Conservation (phyloP, 2,329 filamentous ascomycete genomes). For the Colletotrichum orchidophilum region DNA sequence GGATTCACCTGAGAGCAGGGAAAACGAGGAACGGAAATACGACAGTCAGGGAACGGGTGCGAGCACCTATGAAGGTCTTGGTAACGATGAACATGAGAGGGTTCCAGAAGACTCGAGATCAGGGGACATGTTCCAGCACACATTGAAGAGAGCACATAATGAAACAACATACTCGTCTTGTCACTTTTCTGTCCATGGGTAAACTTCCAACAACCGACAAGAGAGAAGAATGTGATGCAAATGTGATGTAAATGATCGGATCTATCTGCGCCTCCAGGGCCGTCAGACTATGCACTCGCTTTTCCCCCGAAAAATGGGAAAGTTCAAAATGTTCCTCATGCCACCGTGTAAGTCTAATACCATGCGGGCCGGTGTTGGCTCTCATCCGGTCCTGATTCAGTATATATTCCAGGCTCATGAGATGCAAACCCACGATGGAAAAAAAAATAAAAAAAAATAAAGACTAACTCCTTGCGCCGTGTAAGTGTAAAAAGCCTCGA, state of each 20-base stretch:
- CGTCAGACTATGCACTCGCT: neutral
- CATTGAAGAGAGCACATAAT: neutral
- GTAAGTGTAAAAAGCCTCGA: no score
- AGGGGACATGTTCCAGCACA: neutral
- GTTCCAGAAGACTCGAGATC: neutral
- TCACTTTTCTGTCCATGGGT: no score
- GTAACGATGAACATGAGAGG: neutral
- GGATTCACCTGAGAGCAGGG: neutral
- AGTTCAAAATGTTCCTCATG: neutral
- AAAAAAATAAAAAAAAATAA: neutral
- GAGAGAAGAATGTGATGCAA: neutral
- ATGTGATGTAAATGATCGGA: neutral
- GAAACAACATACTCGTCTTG: neutral
- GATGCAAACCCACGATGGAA: neutral
- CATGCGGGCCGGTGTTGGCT: no score
- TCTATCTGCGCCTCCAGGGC: neutral
- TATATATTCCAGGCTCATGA: no score
- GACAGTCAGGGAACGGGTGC: neutral
- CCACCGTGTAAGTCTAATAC: no score
- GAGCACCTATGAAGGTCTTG: neutral
- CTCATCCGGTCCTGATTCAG: no score
- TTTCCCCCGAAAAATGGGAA: neutral
- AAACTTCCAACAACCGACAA: neutral
- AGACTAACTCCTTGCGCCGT: conserved; percentile 6
- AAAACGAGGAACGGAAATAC: neutral